These are phyloP conservation scores for Colletotrichum cuscutae DNA, from an alignment of 2,329 filamentous ascomycete genomes.

Conservation along the genomic window DNA sequence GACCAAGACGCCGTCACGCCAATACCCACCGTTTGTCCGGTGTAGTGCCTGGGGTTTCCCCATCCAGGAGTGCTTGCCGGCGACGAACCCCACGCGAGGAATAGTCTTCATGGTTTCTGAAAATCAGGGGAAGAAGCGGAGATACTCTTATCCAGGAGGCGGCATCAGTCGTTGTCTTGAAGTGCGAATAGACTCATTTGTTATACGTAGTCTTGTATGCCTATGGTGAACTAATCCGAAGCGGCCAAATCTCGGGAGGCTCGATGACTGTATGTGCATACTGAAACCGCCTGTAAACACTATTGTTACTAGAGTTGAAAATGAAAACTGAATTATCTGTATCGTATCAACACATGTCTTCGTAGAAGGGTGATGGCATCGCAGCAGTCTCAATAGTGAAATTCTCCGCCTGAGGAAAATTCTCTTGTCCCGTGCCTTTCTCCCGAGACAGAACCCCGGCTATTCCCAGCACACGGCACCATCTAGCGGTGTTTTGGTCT, in stretches of 20 bases:
- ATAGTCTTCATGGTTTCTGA: neutral
- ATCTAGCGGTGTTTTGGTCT: neutral
- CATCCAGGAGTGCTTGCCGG: neutral
- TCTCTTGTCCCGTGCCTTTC: neutral
- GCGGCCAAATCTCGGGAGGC: no score
- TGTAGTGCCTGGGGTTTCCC: slow-evolving; percentile 22
- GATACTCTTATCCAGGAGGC: neutral
- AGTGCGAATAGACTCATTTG: neutral
- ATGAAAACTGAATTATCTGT: neutral
- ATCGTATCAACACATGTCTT: neutral
- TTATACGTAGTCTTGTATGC: neutral
- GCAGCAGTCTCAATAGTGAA: neutral
- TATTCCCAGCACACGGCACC: neutral
- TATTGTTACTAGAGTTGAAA: neutral
- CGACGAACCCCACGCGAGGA: neutral
- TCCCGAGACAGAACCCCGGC: neutral
- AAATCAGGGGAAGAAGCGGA: neutral
- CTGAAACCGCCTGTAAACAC: no score
- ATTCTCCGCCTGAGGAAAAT: neutral
- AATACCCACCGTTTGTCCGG: slow-evolving; percentile 13
- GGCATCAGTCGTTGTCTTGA: neutral
- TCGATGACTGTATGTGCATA: no score
- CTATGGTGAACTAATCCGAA: no score
- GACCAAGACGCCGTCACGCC: neutral
- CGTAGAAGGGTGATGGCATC: neutral